phyloP scores from a whole-genome alignment of 345 rosid genomes.

The Trapa bicornis region DNA sequence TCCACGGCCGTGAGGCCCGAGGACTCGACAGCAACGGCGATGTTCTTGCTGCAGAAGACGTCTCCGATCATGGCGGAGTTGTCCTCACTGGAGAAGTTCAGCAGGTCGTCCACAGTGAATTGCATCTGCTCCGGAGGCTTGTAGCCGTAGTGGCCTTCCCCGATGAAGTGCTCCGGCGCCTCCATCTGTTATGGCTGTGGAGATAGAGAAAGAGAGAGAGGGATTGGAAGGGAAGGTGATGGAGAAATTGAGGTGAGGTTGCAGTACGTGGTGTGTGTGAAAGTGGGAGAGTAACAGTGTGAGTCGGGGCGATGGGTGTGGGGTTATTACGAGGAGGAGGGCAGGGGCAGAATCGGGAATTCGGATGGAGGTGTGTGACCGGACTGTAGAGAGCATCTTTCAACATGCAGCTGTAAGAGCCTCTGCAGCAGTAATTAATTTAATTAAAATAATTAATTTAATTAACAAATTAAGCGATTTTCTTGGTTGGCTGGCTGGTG shows the following conservation, averaged over 20 bases:
- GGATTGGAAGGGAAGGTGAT: neutral
- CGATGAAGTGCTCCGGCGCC: neutral
- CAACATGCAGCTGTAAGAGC: neutral
- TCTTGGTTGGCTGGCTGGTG: neutral
- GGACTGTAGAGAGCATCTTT: conserved; percentile 1
- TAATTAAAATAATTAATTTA: no score
- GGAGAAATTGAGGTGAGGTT: no score
- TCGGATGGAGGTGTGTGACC: neutral
- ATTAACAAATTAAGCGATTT: neutral
- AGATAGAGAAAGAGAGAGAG: neutral
- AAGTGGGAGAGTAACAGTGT: neutral
- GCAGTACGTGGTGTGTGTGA: neutral
- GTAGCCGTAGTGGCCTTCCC: conserved; percentile 2
- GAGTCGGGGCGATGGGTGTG: neutral
- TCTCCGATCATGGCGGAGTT: neutral
- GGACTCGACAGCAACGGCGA: conserved; percentile 3
- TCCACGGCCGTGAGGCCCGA: conserved; percentile 9
- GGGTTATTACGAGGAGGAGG: conserved; percentile 1
- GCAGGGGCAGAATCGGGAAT: neutral
- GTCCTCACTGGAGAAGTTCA: conserved; percentile 3
- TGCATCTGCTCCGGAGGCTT: neutral
- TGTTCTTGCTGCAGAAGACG: neutral
- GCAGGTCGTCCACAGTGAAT: neutral
- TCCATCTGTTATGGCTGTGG: neutral
- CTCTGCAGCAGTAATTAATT: conserved; percentile 1